Conservation (phyloP, 768 basidiomycete genomes). For the Tulasnella sp. region DNA sequence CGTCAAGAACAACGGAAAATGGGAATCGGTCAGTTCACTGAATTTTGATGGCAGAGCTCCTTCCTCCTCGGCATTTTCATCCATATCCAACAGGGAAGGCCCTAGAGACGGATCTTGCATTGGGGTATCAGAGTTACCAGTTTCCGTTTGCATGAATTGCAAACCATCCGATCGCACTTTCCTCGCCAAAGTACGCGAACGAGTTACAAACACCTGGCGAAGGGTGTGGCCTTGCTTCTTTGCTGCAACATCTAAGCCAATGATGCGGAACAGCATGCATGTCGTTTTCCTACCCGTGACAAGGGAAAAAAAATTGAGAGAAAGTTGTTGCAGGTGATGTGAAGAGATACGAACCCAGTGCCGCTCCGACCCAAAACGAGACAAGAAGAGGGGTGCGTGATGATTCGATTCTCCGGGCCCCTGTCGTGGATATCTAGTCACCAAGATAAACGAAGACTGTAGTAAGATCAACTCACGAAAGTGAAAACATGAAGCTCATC, state of each 20-base stretch:
- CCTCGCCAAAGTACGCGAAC: constrained; percentile 50
- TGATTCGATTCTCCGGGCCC: constrained; percentile 57
- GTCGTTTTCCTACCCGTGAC: constrained; percentile 68
- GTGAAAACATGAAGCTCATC: constrained; percentile 43
- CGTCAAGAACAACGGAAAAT: constrained; percentile 36
- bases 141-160: not conserved
- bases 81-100: not conserved
- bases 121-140: not conserved
- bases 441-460: not conserved
- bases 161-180: not conserved
- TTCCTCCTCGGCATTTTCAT: constrained; percentile 28
- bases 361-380: constrained; percentile 73
- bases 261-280: constrained; percentile 73
- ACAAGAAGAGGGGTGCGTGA: constrained; percentile 62
- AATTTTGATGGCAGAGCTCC: not conserved
- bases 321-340: not conserved
- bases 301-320: too few species aligned
- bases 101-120: not conserved
- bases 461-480: constrained; percentile 41
- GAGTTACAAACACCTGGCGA: constrained; percentile 73
- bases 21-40: constrained; percentile 34
- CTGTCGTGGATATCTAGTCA: constrained; percentile 39
- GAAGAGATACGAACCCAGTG: constrained; percentile 58
- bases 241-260: constrained; percentile 53
- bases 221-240: constrained; percentile 48